phyloP scores from a whole-genome alignment of 768 basidiomycete species.

The Podaxis sp. region DNA sequence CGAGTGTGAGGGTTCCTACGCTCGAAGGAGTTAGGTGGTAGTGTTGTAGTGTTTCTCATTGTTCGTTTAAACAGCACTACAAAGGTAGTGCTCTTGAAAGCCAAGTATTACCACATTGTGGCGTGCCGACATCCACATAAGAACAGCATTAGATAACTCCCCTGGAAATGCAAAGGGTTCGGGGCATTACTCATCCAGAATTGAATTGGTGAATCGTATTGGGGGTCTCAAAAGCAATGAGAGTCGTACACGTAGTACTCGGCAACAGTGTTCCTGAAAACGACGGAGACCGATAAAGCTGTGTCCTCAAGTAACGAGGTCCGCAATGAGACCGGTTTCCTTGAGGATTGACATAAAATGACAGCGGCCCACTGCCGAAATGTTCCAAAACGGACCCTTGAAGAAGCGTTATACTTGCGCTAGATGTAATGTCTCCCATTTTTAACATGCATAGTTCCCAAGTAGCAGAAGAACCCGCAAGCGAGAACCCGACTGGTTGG shows the following conservation, averaged over 20 bases:
- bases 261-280: constrained; percentile 6
- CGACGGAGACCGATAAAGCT: neutral
- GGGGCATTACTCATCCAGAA: neutral
- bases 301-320: neutral
- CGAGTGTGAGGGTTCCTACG: neutral
- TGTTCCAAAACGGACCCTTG: neutral
- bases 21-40: neutral
- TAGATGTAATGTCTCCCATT: neutral
- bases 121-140: neutral
- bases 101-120: neutral
- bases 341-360: too few relatives aligned
- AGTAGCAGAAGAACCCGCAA: neutral
- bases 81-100: neutral
- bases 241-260: neutral
- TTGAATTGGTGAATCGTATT: neutral
- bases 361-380: too few relatives aligned
- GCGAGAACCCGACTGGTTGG: neutral
- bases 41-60: neutral
- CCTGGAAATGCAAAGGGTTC: too few relatives aligned
- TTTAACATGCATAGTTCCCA: neutral
- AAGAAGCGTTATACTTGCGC: neutral
- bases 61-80: neutral
- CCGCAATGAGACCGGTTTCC: too few relatives aligned
- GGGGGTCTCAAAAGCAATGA: neutral
- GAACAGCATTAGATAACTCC: too few relatives aligned